Base-by-base conservation (phyloP, 2,329 filamentous ascomycete genomes). In the Purpureocillium lavendulum region DNA sequence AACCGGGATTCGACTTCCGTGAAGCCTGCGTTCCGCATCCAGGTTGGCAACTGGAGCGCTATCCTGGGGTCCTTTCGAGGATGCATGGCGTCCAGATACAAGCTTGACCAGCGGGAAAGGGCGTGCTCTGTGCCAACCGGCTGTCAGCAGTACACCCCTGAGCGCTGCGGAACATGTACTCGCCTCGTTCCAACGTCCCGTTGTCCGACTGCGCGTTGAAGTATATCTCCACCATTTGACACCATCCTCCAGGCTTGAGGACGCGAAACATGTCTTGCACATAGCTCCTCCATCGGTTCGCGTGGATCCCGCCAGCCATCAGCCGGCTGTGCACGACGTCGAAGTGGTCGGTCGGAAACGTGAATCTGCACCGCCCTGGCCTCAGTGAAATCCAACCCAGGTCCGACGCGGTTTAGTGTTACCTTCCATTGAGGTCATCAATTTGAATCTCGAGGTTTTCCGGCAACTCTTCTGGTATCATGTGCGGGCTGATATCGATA, bases 141-240 rank as follows among this genome's bases (percentile, higher is more conserved):
- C 13, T 35, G 24, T 47, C 34, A 53, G 42, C 38, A 18, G 10
- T 6, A 14, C 24, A 30, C 26, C 9, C 1, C 4, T 7, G 15
- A 32, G 13, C 14, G 10, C 33, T 6, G 14, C 8, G 11, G 15
- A 4, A 18, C 4, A 9, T 6, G 29, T 15, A 35, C 70, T 58
- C 53, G 72, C 77, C 69, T 37, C 80, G 71, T 10, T 77, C 80
- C 50, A 92, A 64, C n/a, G 77, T 79, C 5, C 87, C 87, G 51
- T 86, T 94, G 49, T 90, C 80, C 1, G 87, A 94, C 58, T 94
- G 89, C 18, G 86, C 80, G 47, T 87, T 87, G 58, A 82, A 82
- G 54, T 94, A 87, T 51, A 89, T 75, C 55, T 95, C 89, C n/a
- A 86, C 76, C 73, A 94, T 81, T 55, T 95, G 87, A 43, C 84